Percentiles rank a stretch among this genome's conserved stretches.
These are phyloP conservation scores for Microsporum ferrugineum DNA, from an alignment of 2,329 filamentous ascomycete genomes.

Conservation along the genomic window DNA sequence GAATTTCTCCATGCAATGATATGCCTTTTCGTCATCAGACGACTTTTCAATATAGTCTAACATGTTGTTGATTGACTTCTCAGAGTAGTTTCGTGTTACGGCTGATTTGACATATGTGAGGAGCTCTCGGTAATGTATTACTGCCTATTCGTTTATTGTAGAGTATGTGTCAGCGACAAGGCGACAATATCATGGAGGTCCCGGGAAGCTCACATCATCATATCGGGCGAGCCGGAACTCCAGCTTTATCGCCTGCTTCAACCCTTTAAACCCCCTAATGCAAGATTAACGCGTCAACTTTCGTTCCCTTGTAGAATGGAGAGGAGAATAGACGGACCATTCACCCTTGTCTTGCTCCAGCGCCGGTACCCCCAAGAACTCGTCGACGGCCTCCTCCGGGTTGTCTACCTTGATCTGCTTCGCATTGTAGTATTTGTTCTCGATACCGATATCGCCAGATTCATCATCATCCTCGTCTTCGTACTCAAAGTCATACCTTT, in stretches of 20 bases:
- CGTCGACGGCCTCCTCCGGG: conserved; percentile 76
- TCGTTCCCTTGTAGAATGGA: neutral
- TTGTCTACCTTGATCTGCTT: conserved; percentile 88
- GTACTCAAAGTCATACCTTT: conserved; percentile 89
- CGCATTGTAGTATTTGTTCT: conserved; percentile 99
- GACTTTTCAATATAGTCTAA: conserved; percentile 94
- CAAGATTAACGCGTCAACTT: neutral
- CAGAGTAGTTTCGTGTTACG: conserved; percentile 94
- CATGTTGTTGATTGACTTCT: conserved; percentile 99
- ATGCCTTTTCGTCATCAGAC: conserved; percentile 59
- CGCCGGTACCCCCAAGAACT: conserved; percentile 79
- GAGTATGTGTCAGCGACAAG: neutral
- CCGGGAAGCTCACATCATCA: conserved; percentile 49
- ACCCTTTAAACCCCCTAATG: conserved; percentile 73
- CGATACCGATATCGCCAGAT: conserved; percentile 80
- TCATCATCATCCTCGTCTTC: conserved; percentile 88
- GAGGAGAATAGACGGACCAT: conserved; percentile 45
- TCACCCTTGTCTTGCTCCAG: conserved; percentile 88
- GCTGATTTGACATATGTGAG: conserved; percentile 95
- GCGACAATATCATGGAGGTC: neutral
- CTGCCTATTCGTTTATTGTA: conserved; percentile 48
- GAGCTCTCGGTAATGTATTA: conserved; percentile 86
- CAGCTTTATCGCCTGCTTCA: conserved; percentile 92
- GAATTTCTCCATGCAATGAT: conserved; percentile 82
- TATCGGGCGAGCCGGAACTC: conserved; percentile 90